Base-by-base conservation (phyloP, 352 stramenopile species). In the Globisporangium ultimum region DNA sequence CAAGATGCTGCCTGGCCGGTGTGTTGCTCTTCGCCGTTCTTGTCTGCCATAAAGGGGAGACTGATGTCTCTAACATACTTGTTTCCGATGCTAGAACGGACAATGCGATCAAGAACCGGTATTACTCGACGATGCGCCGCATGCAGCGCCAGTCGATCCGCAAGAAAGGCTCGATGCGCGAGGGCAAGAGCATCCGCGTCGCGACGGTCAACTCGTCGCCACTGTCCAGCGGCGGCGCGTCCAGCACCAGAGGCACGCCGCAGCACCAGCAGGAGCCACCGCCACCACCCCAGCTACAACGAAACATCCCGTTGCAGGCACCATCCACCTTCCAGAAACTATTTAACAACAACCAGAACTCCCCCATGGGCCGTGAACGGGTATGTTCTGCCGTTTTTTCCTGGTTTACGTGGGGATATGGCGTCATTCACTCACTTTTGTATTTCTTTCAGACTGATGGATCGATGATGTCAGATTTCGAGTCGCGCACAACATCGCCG, bases 21-120 rank as follows among this genome's bases (percentile, higher is more conserved):
- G 46, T 18, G 47, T 52, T 11, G 20, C 1, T 36, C 8, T 36
- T 36, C 28, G 28, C 28, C 7, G 0, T 36, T 36, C 28, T 10
- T 36, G 28, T 36, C 4, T 10, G 24, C n/a, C n/a, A n/a, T 5
- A 32, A 6, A 32, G 5, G 2, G 24, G 24, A 5, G 28, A 11
- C 4, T 36, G 28, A 36, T 36, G 28, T 36, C 28, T 36, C 28
- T 6, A 36, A 36, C 28, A 36, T 10, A 36, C 28, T 11, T 36
- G 28, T 36, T 36, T 36, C 28, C 9, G 28, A 36, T 36, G 28
- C 28, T 36, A 36, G 84, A 46, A 96, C 89, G 24, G 88, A 97
- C 64, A 97, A 97, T 64, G 86, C 85, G 28, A 96, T 97, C 65
- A 97, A 97, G 70, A 96, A 96, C 59, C 77, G 87, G 40, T 97